Percentiles rank a stretch among this genome's conserved stretches.
Conservation (phyloP, 2,329 filamentous ascomycete species). For the Teratosphaeria epicoccoides region DNA sequence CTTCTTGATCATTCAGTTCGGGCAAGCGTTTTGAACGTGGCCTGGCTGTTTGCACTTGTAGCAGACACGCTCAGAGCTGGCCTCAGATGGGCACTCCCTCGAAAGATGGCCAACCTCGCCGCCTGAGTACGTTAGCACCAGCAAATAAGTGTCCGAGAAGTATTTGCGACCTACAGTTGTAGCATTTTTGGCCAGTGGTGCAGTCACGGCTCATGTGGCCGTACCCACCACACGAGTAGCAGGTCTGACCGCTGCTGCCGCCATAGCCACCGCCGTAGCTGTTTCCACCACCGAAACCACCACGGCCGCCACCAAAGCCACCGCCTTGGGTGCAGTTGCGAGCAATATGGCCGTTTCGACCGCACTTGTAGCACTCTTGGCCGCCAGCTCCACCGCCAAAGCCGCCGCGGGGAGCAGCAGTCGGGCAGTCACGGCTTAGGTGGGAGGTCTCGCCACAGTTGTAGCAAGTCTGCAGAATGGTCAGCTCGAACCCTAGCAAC, state of each 20-base stretch:
- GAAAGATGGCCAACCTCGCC: conserved; percentile 88
- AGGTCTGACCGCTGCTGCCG: conserved; percentile 58
- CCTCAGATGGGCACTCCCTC: conserved; percentile 91
- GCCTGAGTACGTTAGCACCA: conserved; percentile 34
- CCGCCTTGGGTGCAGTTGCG: conserved; percentile 70
- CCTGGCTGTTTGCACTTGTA: conserved; percentile 82
- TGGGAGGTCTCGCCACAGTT: conserved; percentile 48
- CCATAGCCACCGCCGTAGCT: conserved; percentile 33
- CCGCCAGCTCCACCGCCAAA: conserved; percentile 38
- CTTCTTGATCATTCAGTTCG: conserved; percentile 49
- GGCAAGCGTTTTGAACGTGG: conserved; percentile 90
- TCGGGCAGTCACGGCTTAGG: conserved; percentile 76
- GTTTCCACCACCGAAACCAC: conserved; percentile 36
- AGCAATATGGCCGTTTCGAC: conserved; percentile 91
- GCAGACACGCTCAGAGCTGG: conserved; percentile 86
- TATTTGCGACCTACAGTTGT: conserved; percentile 63
- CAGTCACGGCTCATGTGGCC: conserved; percentile 89
- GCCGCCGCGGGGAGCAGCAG: conserved; percentile 29
- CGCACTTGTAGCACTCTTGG: conserved; percentile 87
- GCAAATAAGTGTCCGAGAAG: conserved; percentile 1
- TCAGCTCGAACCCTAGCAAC: conserved; percentile 18
- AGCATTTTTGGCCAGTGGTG: conserved; percentile 98
- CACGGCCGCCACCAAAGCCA: conserved; percentile 37
- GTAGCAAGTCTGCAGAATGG: conserved; percentile 26
- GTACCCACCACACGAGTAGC: conserved; percentile 95